phyloP scores from a whole-genome alignment of 1,139 yeast genomes.

The Suhomyces panamericanus region DNA sequence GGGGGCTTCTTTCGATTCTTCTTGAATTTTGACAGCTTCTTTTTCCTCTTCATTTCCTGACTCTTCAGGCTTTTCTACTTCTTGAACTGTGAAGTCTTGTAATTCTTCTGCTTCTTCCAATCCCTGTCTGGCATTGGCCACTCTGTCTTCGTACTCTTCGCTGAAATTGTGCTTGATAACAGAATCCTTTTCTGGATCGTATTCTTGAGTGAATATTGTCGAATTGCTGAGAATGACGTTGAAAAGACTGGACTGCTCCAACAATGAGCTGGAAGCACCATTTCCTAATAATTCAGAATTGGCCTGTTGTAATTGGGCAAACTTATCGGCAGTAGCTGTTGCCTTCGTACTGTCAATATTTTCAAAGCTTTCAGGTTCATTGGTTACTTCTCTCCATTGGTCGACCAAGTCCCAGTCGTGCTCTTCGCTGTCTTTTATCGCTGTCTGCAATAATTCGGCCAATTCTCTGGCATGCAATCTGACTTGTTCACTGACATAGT shows the following conservation, averaged over 20 bases:
- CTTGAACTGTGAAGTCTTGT: neutral
- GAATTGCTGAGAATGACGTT: slow-evolving; percentile 6
- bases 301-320: slow-evolving; percentile 14
- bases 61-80: slow-evolving; percentile 1
- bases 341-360: slow-evolving; percentile 10
- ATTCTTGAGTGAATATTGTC: slow-evolving; percentile 22
- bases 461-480: slow-evolving; percentile 57
- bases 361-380: slow-evolving; percentile 10
- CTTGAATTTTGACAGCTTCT: slow-evolving; percentile 1
- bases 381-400: slow-evolving; percentile 20
- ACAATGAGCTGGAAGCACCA: slow-evolving; percentile 8
- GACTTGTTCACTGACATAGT: slow-evolving; percentile 55
- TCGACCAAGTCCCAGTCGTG: slow-evolving; percentile 27
- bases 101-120: slow-evolving; percentile 18
- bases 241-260: slow-evolving; percentile 20
- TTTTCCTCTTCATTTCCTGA: slow-evolving; percentile 10
- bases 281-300: slow-evolving; percentile 8
- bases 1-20: neutral
- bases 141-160: slow-evolving; percentile 19
- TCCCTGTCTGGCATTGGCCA: slow-evolving; percentile 19
- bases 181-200: slow-evolving; percentile 16
- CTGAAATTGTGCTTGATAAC: slow-evolving; percentile 23
- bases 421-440: slow-evolving; percentile 24
- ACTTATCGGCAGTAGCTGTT: slow-evolving; percentile 16
- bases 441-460: slow-evolving; percentile 51